Conservation (phyloP, 805 yeast species). For the Isabelozyma gotoi region DNA sequence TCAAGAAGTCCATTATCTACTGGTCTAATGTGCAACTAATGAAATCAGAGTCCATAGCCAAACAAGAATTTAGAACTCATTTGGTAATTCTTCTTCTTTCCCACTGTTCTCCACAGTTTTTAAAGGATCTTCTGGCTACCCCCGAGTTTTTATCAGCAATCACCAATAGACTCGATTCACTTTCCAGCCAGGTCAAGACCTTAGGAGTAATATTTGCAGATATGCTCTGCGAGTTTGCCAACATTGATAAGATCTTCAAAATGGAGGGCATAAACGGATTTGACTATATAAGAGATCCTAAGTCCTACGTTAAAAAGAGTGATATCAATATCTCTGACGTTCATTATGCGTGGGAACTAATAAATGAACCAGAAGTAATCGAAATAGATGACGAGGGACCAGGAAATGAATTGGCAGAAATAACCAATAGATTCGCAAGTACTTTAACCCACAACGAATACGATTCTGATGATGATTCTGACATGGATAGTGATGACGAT, state of each 20-base stretch:
- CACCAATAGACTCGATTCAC: conserved; percentile 54
- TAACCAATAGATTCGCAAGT: conserved; percentile 7
- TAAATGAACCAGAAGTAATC: conserved; percentile 13
- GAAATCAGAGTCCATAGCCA: conserved; percentile 35
- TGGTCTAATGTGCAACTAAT: conserved; percentile 32
- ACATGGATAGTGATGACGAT: conserved; percentile 43
- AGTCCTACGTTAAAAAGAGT: neutral
- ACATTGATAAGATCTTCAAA: conserved; percentile 29
- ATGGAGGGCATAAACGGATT: conserved; percentile 31
- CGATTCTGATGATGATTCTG: conserved; percentile 16
- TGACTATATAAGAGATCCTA: conserved; percentile 10
- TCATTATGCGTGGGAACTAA: conserved; percentile 17
- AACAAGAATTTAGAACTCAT: conserved; percentile 51
- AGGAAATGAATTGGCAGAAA: neutral
- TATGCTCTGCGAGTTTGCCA: conserved; percentile 33
- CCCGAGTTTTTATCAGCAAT: conserved; percentile 47
- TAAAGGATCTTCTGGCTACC: conserved; percentile 31
- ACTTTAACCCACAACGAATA: conserved; percentile 22
- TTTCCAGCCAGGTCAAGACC: conserved; percentile 42
- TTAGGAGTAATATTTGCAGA: conserved; percentile 63
- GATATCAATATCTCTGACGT: neutral
- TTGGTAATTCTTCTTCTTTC: conserved; percentile 40
- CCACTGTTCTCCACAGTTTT: conserved; percentile 12
- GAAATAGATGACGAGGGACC: neutral
- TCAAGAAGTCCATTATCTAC: conserved; percentile 5